Conservation (phyloP, 1,284 basidiomycete species). For the Puccinia hordei region DNA sequence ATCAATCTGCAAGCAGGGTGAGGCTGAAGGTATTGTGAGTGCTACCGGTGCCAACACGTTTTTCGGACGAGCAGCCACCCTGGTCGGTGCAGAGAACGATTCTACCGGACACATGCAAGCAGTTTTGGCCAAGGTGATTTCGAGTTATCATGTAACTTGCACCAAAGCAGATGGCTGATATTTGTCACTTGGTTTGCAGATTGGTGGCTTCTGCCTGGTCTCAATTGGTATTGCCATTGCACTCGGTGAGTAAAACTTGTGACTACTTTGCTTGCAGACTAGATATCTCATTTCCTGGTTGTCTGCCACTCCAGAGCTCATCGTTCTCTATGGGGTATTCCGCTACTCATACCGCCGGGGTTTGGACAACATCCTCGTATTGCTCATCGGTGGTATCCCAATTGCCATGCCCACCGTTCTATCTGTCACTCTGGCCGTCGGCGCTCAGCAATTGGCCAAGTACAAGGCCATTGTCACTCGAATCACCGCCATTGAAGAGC, state of each 20-base stretch:
- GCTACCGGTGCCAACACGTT: conserved; percentile 78
- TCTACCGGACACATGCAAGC: conserved; percentile 93
- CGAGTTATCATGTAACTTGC: conserved; percentile 60
- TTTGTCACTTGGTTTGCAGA: conserved; percentile 89
- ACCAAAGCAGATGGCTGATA: conserved; percentile 90
- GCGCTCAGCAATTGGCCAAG: conserved; percentile 95
- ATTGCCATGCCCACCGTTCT: conserved; percentile 95
- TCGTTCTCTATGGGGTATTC: conserved; percentile 84
- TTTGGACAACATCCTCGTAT: conserved; percentile 92
- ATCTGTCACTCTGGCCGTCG: conserved; percentile 93
- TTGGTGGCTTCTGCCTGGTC: conserved; percentile 91
- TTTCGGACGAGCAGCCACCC: conserved; percentile 74
- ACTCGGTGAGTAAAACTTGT: conserved; percentile 28
- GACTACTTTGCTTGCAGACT: neutral
- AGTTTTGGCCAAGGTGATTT: conserved; percentile 98
- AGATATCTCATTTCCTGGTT: conserved; percentile 12
- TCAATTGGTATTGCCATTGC: conserved; percentile 66
- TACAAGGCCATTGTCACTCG: conserved; percentile 98
- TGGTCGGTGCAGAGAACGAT: conserved; percentile 95
- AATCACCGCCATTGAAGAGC: conserved; percentile 95
- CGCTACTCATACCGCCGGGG: conserved; percentile 85
- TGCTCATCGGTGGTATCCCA: conserved; percentile 97
- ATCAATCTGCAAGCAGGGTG: conserved; percentile 93
- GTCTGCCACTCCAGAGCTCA: conserved; percentile 75
- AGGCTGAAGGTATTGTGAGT: conserved; percentile 97